Percentiles rank a stretch among this genome's conserved stretches.
phyloP scores from a whole-genome alignment of 345 rosid genomes.

The Salix koriyanagi region DNA sequence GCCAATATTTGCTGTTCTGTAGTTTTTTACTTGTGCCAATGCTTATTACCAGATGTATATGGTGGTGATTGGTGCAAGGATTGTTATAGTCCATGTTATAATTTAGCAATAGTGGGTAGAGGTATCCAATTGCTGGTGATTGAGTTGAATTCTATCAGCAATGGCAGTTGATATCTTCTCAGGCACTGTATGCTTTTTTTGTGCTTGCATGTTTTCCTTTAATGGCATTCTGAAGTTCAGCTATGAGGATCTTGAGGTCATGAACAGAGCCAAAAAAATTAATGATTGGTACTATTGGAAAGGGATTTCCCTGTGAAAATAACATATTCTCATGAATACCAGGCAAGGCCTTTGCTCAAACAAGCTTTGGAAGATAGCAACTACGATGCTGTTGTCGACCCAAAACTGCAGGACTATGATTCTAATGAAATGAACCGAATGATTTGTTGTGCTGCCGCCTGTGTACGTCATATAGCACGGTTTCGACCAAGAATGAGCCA shows the following conservation, averaged over 20 bases:
- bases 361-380: slow-evolving; percentile 46
- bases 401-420: slow-evolving; percentile 22
- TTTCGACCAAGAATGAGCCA: slow-evolving; percentile 25
- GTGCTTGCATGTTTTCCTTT: not conserved
- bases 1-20: not conserved
- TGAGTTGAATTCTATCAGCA: not conserved
- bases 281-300: not conserved
- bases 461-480: slow-evolving; percentile 18
- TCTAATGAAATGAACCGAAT: slow-evolving; percentile 7
- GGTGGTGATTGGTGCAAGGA: not conserved
- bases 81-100: not conserved
- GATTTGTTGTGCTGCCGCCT: slow-evolving; percentile 21
- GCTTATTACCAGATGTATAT: not conserved
- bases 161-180: not conserved
- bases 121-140: not conserved
- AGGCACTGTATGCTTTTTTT: not conserved
- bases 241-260: not conserved
- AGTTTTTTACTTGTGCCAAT: not conserved
- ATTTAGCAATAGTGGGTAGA: not conserved
- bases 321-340: slow-evolving; percentile 16
- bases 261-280: not conserved
- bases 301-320: not conserved
- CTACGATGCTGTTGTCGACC: slow-evolving; percentile 31
- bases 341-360: slow-evolving; percentile 30
- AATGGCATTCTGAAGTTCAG: not conserved